Evolutionary conservation across 1,284 basidiomycete genomes (phyloP), one percentile per base, ranked within the genome.

Genomic region (Ceratobasidium sp.): DNA sequence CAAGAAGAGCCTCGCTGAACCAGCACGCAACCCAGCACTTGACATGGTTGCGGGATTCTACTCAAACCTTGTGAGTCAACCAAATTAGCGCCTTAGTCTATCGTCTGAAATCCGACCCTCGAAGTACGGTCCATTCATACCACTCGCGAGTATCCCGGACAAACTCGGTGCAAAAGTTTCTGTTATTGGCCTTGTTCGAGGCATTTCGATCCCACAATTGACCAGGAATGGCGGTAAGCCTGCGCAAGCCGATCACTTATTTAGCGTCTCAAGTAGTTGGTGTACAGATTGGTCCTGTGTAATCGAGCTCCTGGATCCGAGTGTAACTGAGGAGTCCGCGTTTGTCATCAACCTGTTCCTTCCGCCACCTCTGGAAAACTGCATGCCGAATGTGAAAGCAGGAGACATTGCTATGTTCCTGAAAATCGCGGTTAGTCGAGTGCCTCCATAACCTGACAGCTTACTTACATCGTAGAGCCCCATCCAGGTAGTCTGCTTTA

Each of bases 301-400:
- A 19, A 39, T 58, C 11, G 68, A 71, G 37, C 51, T 71, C 19
- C n/a, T 71, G 9, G 68, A 71, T 29, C 68, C 68, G 11, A 51
- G 54, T 56, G 43, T 34, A 11, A 71, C 39, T 8, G 68, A 71
- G 6, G 31, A 51, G 8, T 39, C 49, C 27, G 54, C 54, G 1
- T 71, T 59, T n/a, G 41, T 59, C 31, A 41, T 59, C 24, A 71
- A 59, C 43, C 3, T 71, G n/a, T 71, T 71, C 22, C 51, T 71
- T 14, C 27, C 39, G 5, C 41, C 59, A 49, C 22, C 39, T n/a
- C 11, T 48, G 29, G 48, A 71, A 58, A 49, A 71, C 34, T 71
- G 68, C 22, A 49, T 71, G 7, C 68, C 68, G 27, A 71, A 24
- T 24, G 68, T 71, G 24, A 59, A 61, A 34, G 68, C 68, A 16